Percentiles rank a stretch among this genome's conserved stretches.
Conservation (phyloP, 192 early-diverging fungal species). For the Bifiguratus adelaidae region DNA sequence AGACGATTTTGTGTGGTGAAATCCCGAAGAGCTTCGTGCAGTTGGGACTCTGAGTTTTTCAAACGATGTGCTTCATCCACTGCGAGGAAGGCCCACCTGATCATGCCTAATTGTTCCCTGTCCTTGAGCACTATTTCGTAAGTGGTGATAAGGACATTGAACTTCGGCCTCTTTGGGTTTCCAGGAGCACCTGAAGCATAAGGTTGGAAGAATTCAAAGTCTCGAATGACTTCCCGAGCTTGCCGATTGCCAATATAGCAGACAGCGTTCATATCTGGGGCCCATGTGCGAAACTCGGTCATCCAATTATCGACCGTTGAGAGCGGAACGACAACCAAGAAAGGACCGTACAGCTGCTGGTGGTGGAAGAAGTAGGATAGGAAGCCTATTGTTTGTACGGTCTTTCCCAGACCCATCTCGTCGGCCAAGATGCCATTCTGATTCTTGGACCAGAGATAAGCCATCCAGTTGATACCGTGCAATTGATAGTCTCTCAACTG, state of each 20-base stretch:
- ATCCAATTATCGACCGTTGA: conserved; percentile 95
- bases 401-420: conserved; percentile 95
- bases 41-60: conserved; percentile 89
- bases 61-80: conserved; percentile 98
- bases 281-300: conserved; percentile 92
- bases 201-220: conserved; percentile 82
- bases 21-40: conserved; percentile 83
- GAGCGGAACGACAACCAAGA: conserved; percentile 91
- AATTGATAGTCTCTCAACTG: conserved; percentile 94
- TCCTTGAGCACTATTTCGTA: conserved; percentile 95
- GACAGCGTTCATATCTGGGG: conserved; percentile 87
- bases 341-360: conserved; percentile 82
- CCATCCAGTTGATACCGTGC: conserved; percentile 95
- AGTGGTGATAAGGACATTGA: conserved; percentile 92
- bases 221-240: conserved; percentile 80
- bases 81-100: conserved; percentile 88
- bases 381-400: conserved; percentile 93
- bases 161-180: conserved; percentile 47
- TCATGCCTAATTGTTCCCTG: conserved; percentile 60
- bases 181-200: conserved; percentile 7
- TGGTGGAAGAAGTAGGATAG: conserved; percentile 82
- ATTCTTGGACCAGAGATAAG: conserved; percentile 87
- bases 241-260: conserved; percentile 80
- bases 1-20: conserved; percentile 87
- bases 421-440: conserved; percentile 97